Base-by-base conservation (phyloP, 495 filamentous ascomycete species). In the Clavariopsis aquatica region DNA sequence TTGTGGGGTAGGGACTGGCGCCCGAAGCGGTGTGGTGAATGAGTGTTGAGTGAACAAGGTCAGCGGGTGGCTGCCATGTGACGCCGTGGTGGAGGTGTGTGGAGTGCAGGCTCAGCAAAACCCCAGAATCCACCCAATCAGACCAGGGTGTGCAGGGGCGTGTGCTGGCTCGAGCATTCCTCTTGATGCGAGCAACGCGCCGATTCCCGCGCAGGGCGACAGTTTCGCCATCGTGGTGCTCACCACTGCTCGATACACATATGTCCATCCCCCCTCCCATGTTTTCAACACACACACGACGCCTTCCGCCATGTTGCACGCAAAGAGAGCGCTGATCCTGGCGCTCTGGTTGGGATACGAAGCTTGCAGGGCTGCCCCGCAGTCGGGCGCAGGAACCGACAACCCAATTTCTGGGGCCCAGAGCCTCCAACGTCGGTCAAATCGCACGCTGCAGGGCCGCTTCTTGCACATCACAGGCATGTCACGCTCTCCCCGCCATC, bases 401-500 rank as follows among this genome's bases (percentile, higher is more conserved):
- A n/a, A 7, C 38, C 38, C 38, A 43, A 2, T 2, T 15, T 43
- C 15, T n/a, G 5, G 38, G 38, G 13, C 15, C 3, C 3, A 9
- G 26, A 54, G 28, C 28, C 60, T 47, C 51, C 31, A 52, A 15
- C 23, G 45, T 34, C 46, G 23, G 19, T 49, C 57, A 38, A 49
- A 54, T 22, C 65, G 74, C 20, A 80, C 79, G 67, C 77, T 93
- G 73, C 83, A 87, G 63, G 94, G 94, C 68, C 84, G 86, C 69
- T 98, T 98, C 77, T 79, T 98, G 65, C 94, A 98, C 76, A 91
- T 98, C 54, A 96, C 94, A 74, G 93, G 94, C 96, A 80, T 46
- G 79, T 64, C 38, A 17, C 38, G 38, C n/a, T 17, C 13, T 2
- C 13, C 49, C 57, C 58, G 24, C 22, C 27, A 13, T 15, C n/a